Evolutionary conservation across 306 rosid genomes (phyloP).

Genomic region (Prunus dulcis): DNA sequence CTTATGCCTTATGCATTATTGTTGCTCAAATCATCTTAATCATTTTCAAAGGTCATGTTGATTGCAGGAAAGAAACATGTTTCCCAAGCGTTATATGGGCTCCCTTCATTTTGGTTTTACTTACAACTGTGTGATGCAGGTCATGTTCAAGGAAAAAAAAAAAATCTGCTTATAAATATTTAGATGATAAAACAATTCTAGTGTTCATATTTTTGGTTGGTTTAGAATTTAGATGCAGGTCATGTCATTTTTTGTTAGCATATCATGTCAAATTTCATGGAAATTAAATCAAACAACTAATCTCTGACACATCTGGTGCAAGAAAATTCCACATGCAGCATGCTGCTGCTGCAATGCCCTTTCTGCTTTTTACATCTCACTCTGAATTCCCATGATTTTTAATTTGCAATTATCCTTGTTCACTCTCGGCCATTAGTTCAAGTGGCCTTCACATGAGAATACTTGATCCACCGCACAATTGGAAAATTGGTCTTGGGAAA

Average conservation of each 20-base stretch:
- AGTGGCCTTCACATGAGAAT: background rate
- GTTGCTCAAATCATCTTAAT: constrained; percentile 17
- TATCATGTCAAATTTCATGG: background rate
- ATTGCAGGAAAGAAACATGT: constrained; percentile 3
- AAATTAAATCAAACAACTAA: background rate
- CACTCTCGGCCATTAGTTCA: background rate
- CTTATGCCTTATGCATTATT: constrained; percentile 17
- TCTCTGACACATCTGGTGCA: background rate
- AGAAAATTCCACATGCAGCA: background rate
- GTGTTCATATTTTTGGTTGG: too few relatives aligned
- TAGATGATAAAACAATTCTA: too few relatives aligned
- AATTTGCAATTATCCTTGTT: background rate
- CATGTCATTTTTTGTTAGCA: constrained; percentile 2
- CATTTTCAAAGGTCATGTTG: constrained; percentile 15
- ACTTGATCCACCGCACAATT: background rate
- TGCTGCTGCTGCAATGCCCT: background rate
- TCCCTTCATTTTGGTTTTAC: background rate
- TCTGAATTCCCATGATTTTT: background rate
- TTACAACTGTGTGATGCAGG: too few relatives aligned
- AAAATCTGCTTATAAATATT: too few relatives aligned
- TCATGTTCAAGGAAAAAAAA: too few relatives aligned
- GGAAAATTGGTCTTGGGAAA: background rate
- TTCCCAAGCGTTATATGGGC: background rate
- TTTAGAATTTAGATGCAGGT: too few relatives aligned
- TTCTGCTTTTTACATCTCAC: background rate